These are phyloP conservation scores for Rasamsonia emersonii DNA, from an alignment of 2,329 filamentous ascomycete species.

Conservation along the genomic window DNA sequence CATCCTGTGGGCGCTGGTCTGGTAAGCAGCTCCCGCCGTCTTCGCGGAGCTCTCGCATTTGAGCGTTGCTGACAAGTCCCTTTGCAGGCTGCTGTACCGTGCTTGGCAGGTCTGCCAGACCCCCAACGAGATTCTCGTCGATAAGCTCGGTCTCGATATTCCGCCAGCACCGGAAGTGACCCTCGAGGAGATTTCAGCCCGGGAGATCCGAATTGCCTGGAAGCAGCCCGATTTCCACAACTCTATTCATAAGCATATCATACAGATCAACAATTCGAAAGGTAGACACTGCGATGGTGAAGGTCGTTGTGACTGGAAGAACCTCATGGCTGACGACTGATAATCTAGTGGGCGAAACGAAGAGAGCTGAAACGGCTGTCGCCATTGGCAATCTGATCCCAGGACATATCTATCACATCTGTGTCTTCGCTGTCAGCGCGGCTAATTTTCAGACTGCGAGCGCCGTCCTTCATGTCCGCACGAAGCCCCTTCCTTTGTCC, in stretches of 20 bases:
- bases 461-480: slow-evolving; percentile 73
- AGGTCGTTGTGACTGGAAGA: too few relatives aligned
- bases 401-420: slow-evolving; percentile 83
- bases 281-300: too few relatives aligned
- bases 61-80: slow-evolving; percentile 4
- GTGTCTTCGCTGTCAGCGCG: slow-evolving; percentile 81
- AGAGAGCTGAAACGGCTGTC: slow-evolving; percentile 73
- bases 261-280: slow-evolving; percentile 88
- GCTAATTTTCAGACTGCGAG: slow-evolving; percentile 92
- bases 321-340: too few relatives aligned
- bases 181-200: slow-evolving; percentile 76
- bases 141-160: slow-evolving; percentile 87
- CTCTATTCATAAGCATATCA: slow-evolving; percentile 75
- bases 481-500: slow-evolving; percentile 45
- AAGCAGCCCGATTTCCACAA: slow-evolving; percentile 59
- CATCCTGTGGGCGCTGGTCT: slow-evolving; percentile 42
- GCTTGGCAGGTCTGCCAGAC: slow-evolving; percentile 84
- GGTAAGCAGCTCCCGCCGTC: slow-evolving; percentile 24
- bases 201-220: slow-evolving; percentile 88
- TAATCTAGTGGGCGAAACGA: slow-evolving; percentile 71
- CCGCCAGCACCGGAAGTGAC: slow-evolving; percentile 83
- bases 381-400: slow-evolving; percentile 82
- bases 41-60: slow-evolving; percentile 3
- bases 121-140: slow-evolving; percentile 82
- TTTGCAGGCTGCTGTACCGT: slow-evolving; percentile 66